Evolutionary conservation across 495 filamentous ascomycete genomes (phyloP).

Genomic region (Trichodelitschia bisporula): DNA sequence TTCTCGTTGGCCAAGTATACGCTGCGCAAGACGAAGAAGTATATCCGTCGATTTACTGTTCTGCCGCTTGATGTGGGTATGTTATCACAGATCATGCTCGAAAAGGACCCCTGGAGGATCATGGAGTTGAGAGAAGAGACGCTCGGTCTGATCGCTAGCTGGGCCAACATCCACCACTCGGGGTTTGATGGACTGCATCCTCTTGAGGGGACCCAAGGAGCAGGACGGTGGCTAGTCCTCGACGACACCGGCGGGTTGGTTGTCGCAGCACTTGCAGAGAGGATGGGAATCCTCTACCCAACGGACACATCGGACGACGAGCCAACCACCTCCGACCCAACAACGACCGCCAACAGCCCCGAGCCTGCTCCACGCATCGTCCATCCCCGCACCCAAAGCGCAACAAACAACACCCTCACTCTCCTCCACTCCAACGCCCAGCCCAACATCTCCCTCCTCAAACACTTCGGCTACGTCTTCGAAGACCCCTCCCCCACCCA

Average conservation of each 20-base stretch:
- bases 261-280: constrained; percentile 70
- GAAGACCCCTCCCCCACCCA: constrained; percentile 42
- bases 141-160: constrained; percentile 43
- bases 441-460: constrained; percentile 64
- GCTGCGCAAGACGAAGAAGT: constrained; percentile 80
- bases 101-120: constrained; percentile 54
- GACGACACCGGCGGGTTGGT: constrained; percentile 80
- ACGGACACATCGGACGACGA: constrained; percentile 17
- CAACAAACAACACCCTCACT: constrained; percentile 59
- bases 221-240: constrained; percentile 64
- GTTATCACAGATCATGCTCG: constrained; percentile 42
- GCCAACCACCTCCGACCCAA: not conserved
- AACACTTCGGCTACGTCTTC: constrained; percentile 63
- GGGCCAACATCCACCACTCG: constrained; percentile 35
- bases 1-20: constrained; percentile 92
- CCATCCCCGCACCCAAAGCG: constrained; percentile 20
- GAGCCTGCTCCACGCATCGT: no score
- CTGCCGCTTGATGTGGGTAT: constrained; percentile 56
- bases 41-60: constrained; percentile 62
- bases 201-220: constrained; percentile 20
- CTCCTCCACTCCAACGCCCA: constrained; percentile 72
- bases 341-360: constrained; percentile 9
- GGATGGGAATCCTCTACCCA: constrained; percentile 62
- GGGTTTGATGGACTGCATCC: constrained; percentile 11
- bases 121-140: constrained; percentile 77